Base-by-base conservation (phyloP, 2,329 filamentous ascomycete genomes). In the Sporothrix brunneoviolacea region DNA sequence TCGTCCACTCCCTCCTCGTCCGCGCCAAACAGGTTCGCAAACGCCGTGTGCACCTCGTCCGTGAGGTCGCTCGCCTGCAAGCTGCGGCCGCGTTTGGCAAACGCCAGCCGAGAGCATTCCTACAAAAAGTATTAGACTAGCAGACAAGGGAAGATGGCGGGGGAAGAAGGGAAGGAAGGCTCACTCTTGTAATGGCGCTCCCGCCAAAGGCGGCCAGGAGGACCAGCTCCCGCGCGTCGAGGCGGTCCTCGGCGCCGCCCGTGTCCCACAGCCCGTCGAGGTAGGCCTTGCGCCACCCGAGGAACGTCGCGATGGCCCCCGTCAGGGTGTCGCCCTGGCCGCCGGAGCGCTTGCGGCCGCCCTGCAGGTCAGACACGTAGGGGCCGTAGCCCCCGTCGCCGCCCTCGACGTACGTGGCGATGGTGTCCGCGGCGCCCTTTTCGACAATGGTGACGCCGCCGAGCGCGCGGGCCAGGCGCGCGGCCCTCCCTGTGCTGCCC, bases 301-400 rank as follows among this genome's bases (percentile, higher is more conserved):
- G 68, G 58, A 98, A 82, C 4, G 93, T 97, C 1, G 87, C 93
- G 57, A 98, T 72, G 30, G 83, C 83, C 2, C 93, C 93, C 0
- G 93, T 97, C 57, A 98, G 72, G 4, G 93, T 97, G 69, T 98
- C 93, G 2, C 93, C 93, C 69, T 98, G 93, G 0, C 93, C 93
- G 42, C 91, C 93, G 52, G 88, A 91, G 57, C 93, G 77, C 79
- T 98, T 98, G 65, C 82, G 69, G 1, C 91, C 91, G 8, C 93
- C 93, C 61, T 81, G 70, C 3, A 91, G 69, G 59, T 95, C 90
- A 22, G 84, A 86, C 0, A 86, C 71, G 87, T 95, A 48, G 75
- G 75, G 52, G 77, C 72, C 12, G 37, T 24, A 15, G 2, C 19
- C 30, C 15, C n/a, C 27, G 19, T 32, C 21, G 28, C n/a, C n/a